These are phyloP conservation scores for Tephrocybe sp. DNA, from an alignment of 768 basidiomycete species.

Conservation along the genomic window DNA sequence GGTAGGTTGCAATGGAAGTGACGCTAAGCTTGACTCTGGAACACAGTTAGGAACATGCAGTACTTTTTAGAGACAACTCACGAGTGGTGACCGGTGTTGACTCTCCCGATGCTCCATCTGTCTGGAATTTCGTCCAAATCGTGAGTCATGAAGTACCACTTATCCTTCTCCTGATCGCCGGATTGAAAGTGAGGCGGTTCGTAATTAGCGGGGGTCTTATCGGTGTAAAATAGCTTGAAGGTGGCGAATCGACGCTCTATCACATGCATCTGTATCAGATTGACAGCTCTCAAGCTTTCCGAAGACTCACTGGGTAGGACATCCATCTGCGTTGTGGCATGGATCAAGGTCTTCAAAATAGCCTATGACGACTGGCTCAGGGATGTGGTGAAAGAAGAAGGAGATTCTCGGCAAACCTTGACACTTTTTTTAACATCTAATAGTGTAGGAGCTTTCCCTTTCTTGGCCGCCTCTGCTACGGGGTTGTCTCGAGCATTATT, in stretches of 20 bases:
- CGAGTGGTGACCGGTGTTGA: conserved; percentile 76
- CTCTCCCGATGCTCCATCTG: conserved; percentile 60
- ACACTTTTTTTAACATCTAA: conserved; percentile 81
- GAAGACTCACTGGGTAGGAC: conserved; percentile 62
- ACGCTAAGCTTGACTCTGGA: conserved; percentile 67
- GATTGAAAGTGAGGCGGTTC: conserved; percentile 79
- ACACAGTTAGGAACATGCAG: not conserved
- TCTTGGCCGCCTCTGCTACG: conserved; percentile 52
- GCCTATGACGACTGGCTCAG: conserved; percentile 36
- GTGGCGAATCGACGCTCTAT: conserved; percentile 81
- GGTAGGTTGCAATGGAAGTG: conserved; percentile 68
- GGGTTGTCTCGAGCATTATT: conserved; percentile 45
- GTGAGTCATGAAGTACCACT: conserved; percentile 82
- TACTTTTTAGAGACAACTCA: conserved; percentile 26
- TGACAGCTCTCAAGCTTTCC: not conserved
- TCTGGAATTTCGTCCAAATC: conserved; percentile 70
- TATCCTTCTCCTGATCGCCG: conserved; percentile 69
- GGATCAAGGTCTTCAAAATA: conserved; percentile 73
- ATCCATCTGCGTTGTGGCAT: conserved; percentile 80
- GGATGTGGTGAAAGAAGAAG: not conserved
- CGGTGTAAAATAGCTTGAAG: conserved; percentile 84
- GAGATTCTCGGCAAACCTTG: conserved; percentile 56
- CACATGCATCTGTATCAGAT: not conserved
- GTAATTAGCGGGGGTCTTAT: conserved; percentile 76
- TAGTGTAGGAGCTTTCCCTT: conserved; percentile 66